Evolutionary conservation across 805 yeast species (phyloP), one percentile per base, ranked within the genome.

Genomic region (Kodamaea leandrae): DNA sequence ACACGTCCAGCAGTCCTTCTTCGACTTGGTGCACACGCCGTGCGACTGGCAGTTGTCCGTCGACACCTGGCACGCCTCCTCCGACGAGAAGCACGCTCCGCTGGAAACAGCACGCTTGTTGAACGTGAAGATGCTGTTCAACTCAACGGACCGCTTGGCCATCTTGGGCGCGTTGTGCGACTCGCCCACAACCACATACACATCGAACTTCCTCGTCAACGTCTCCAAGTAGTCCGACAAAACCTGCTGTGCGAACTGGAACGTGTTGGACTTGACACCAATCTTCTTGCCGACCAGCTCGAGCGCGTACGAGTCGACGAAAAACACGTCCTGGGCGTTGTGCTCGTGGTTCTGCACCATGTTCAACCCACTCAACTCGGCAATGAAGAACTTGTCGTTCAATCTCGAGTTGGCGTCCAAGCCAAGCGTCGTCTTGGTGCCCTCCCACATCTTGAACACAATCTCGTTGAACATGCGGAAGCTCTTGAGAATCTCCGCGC

Each of bases 31-130:
- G 52, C 84, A 78, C 10, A 60, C 41, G 8, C 84, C 84, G 54
- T 77, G 82, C n/a, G 68, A 64, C 26, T 71, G 71, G 54, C 84
- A 78, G 26, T 68, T 62, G 34, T 64, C 56, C 6, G 83, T 77
- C 16, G 68, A 57, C 3, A 58, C 64, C 39, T 66, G 53, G 56
- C 84, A 78, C 1, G 69, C 62, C 39, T 67, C 76, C 50, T 76
- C 72, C 16, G 74, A 57, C 9, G 60, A 21, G 48, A 61, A 77
- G 45, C 77, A 73, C 8, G 52, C 37, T 55, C 50, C 51, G n/a
- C n/a, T n/a, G n/a, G 20, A 49, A 49, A 4, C 32, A 14, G 32
- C 4, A 7, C 20, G n/a, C 21, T n/a, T 14, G 13, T 17, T 40
- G 33, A n/a, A n/a, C n/a, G n/a, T n/a, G 10, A 47, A 47, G 16